Base-by-base conservation (phyloP, 2,329 filamentous ascomycete species). In the Penicillium sumatraense region DNA sequence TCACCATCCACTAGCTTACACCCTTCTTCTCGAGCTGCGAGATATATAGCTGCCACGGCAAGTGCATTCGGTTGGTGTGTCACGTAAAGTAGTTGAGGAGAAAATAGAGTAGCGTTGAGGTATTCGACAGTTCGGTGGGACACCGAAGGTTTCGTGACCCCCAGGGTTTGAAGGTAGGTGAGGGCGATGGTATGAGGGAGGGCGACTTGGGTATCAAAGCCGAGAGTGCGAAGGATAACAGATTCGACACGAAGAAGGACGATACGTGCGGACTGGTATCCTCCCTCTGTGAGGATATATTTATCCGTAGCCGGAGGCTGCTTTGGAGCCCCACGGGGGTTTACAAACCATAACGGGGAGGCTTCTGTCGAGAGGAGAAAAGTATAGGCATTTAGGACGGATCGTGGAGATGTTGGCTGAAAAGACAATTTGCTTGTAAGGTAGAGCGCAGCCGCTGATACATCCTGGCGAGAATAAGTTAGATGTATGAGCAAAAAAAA, bases 111-210 rank as follows among this genome's bases (percentile, higher is more conserved):
- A 7, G 90, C 86, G 72, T 96, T 98, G n/a, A 98, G 81, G 68
- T 96, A 88, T 49, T 87, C 86, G 40, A 96, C 80, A 0, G 87
- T 84, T 36, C 86, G 83, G 50, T 81, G 80, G 1, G 89, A 84
- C 2, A 96, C 80, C 6, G 75, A 75, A 0, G 83, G 76, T 2
- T 70, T 71, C 5, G 87, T 81, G 45, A 89, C 88, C 55, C 91
- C 90, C 16, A 99, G 84, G 0, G 93, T 89, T 75, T 98, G 93
- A 1, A 98, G 84, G 71, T 98, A 99, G 5, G 93, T 97, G 54
- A 98, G 84, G 55, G 90, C 90, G 13, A 98, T 84, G 0, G 89
- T 84, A 68, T 98, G 91, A 0, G 95, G 95, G 0, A 97, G 82
- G 1, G 90, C 86, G 10, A 96, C 90, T 63, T 95, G 90, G 1